These are phyloP conservation scores for Pisolithus tinctorius DNA, from an alignment of 768 basidiomycete species.

Conservation along the genomic window DNA sequence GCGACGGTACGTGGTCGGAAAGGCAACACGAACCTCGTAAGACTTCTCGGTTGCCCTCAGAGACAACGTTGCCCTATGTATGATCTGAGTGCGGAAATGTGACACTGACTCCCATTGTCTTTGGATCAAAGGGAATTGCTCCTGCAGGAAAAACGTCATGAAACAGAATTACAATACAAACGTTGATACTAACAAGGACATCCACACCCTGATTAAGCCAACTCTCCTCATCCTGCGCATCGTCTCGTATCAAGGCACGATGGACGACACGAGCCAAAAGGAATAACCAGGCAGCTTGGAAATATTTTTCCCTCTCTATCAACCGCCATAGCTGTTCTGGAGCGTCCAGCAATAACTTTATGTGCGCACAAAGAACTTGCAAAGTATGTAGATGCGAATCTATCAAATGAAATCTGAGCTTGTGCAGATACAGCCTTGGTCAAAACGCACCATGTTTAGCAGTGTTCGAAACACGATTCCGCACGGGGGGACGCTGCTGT, in stretches of 20 bases:
- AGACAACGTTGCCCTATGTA: constrained; percentile 80
- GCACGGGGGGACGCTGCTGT: constrained; percentile 38
- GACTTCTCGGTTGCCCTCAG: constrained; percentile 56
- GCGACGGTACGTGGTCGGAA: not conserved
- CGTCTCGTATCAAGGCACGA: constrained; percentile 58
- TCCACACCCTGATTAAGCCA: constrained; percentile 58
- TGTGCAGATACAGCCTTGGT: constrained; percentile 1
- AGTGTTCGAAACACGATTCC: constrained; percentile 32
- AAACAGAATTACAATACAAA: not conserved
- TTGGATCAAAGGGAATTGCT: constrained; percentile 82
- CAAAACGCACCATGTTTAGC: constrained; percentile 37
- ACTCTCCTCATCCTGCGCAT: constrained; percentile 55
- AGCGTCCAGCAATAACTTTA: constrained; percentile 87
- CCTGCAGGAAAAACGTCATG: constrained; percentile 34
- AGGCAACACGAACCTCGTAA: constrained; percentile 37
- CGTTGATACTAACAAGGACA: constrained; percentile 41
- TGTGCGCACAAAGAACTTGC: constrained; percentile 76
- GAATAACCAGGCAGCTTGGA: constrained; percentile 85
- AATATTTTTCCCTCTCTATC: constrained; percentile 71
- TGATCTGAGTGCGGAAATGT: constrained; percentile 83
- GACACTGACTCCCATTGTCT: constrained; percentile 91
- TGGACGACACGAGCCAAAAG: constrained; percentile 81
- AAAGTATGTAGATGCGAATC: constrained; percentile 63
- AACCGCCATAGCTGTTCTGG: constrained; percentile 90
- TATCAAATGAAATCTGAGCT: constrained; percentile 17